phyloP scores from a whole-genome alignment of 768 basidiomycete genomes.

The Phylloporus sp. region DNA sequence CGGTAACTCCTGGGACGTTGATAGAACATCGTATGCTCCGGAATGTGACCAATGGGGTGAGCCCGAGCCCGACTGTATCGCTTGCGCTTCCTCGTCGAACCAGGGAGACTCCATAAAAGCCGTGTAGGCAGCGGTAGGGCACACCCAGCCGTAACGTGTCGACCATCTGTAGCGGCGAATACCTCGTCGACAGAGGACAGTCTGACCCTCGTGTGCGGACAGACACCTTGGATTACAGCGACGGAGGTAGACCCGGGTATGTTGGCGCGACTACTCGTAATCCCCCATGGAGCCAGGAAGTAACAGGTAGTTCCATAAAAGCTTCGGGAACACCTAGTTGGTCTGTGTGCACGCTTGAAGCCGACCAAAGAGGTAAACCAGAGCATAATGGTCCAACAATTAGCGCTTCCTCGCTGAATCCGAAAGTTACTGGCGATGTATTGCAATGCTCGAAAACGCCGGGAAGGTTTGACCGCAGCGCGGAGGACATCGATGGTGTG shows the following conservation, averaged over 20 bases:
- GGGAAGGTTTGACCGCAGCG: background rate
- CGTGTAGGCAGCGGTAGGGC: background rate
- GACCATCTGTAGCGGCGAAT: background rate
- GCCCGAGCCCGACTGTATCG: too few species aligned
- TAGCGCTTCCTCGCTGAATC: background rate
- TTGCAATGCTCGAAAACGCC: background rate
- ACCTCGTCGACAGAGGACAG: background rate
- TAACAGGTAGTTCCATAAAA: background rate
- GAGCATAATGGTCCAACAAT: background rate
- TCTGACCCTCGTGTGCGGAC: background rate
- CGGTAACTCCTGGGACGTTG: too few species aligned
- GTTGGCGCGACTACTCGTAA: background rate
- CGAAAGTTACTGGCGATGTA: background rate
- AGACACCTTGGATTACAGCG: constrained; percentile 3
- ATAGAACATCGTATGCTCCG: too few species aligned
- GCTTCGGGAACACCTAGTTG: too few species aligned
- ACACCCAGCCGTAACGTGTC: background rate
- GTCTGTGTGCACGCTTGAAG: too few species aligned
- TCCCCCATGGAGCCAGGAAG: background rate
- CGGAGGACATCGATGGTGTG: background rate
- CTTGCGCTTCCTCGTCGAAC: too few species aligned
- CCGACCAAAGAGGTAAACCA: too few species aligned
- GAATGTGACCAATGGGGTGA: too few species aligned
- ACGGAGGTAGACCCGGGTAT: background rate
- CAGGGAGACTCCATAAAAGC: too few species aligned